A percentile compares a stretch with the other conserved stretches of the same genome.
Evolutionary conservation across 2,329 filamentous ascomycete genomes (phyloP).

Genomic region (Tolypocladium amazonense): DNA sequence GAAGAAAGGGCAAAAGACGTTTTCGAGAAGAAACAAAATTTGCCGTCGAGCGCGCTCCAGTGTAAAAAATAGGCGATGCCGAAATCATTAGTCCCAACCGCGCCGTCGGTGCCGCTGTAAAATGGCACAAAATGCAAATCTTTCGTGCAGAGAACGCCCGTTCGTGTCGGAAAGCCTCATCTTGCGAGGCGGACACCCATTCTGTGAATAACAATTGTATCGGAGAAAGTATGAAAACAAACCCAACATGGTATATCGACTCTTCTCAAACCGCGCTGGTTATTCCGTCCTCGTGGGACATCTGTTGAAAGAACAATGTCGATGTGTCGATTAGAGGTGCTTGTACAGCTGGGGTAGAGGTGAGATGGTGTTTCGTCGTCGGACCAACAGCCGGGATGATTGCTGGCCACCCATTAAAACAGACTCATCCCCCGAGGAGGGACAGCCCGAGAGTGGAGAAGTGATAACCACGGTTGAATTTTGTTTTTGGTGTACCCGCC

Average conservation of each 20-base stretch:
- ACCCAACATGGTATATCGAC: constrained; percentile 36
- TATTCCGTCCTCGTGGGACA: constrained; percentile 19
- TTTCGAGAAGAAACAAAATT: constrained; percentile 10
- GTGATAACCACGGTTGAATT: constrained; percentile 29
- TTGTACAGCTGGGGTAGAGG: constrained; percentile 28
- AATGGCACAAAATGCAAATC: constrained; percentile 7
- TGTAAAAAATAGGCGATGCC: constrained; percentile 8
- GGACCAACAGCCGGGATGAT: constrained; percentile 17
- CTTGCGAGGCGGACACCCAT: constrained; percentile 20
- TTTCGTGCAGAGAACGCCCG: constrained; percentile 21
- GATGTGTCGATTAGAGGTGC: constrained; percentile 37
- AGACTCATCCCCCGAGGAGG: constrained; percentile 21
- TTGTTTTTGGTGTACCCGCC: constrained; percentile 32
- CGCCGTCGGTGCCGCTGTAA: constrained; percentile 7
- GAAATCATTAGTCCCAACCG: constrained; percentile 6
- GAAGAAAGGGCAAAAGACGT: constrained; percentile 17
- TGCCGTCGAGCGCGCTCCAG: constrained; percentile 9
- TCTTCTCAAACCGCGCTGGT: constrained; percentile 30
- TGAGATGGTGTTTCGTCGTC: constrained; percentile 15
- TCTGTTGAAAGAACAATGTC: constrained; percentile 18
- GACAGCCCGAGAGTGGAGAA: constrained; percentile 23
- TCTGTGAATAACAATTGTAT: constrained; percentile 13
- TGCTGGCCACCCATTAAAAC: constrained; percentile 13
- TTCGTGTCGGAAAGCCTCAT: constrained; percentile 31
- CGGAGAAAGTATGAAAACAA: constrained; percentile 15